Evolutionary conservation across 2,329 filamentous ascomycete species (phyloP), one percentile per base, ranked within the genome.

Genomic region (Xylogone sp.): DNA sequence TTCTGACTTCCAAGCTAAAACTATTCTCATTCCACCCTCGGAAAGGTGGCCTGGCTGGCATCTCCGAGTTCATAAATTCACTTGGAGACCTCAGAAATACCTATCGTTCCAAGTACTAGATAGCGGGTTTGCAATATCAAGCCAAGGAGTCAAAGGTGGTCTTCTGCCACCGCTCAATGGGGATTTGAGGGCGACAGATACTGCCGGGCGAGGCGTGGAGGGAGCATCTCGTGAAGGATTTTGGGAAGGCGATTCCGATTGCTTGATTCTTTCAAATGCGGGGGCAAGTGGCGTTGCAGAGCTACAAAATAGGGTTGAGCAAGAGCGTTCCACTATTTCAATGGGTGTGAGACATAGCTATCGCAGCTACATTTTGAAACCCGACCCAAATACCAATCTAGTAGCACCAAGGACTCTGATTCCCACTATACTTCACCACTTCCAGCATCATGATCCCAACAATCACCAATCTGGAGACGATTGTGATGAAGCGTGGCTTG

Each of bases 41-140:
- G 24, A 46, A 20, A 42, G 43, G 24, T 56, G 53, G 53, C 54
- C 53, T 20, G 54, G 51, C 21, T 56, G 54, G 54, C 54, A 56
- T 48, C 19, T 55, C 20, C 44, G 54, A 43, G 48, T 56, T 21
- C 54, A 56, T 45, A 48, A 42, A 45, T 21, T 27, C 2, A 19
- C 27, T 20, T 21, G 20, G 39, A 43, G 21, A 18, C 34, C 19
- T 19, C 19, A 22, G 34, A 44, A 19, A n/a, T n/a, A n/a, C n/a
- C n/a, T n/a, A n/a, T n/a, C n/a, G n/a, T 49, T 54, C 7, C 22
- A 34, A 20, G 19, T 39, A 4, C 21, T 53, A 8, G 52, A 54
- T 34, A 45, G 48, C 13, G 52, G 52, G n/a, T 54, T 54, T 53
- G 52, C 52, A 22, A 53, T 54, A 12, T 18, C 21, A 9, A 18